These are phyloP conservation scores for Opeltia flavorubescens DNA, from an alignment of 495 filamentous ascomycete species.

Conservation along the genomic window DNA sequence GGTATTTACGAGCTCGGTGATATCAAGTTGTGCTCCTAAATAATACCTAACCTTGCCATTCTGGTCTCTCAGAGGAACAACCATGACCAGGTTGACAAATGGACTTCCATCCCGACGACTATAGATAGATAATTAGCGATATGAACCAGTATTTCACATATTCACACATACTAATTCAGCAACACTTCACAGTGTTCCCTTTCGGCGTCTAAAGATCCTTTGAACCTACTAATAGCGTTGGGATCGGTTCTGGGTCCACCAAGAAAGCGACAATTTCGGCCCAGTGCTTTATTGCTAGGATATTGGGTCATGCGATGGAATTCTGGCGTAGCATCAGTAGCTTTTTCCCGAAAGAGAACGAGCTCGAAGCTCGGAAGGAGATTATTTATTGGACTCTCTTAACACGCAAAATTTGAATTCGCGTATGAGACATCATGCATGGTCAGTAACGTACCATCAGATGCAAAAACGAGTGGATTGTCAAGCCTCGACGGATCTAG, in stretches of 20 bases:
- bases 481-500: constrained; percentile 57
- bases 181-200: constrained; percentile 53
- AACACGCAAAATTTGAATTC: neutral
- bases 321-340: constrained; percentile 20
- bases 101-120: constrained; percentile 47
- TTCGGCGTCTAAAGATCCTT: constrained; percentile 38
- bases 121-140: neutral
- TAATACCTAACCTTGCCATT: constrained; percentile 46
- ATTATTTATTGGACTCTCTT: neutral
- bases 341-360: neutral
- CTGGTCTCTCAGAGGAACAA: constrained; percentile 46
- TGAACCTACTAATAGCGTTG: constrained; percentile 37
- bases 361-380: neutral
- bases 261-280: constrained; percentile 49
- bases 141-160: neutral
- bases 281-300: constrained; percentile 41
- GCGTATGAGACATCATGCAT: too few species aligned
- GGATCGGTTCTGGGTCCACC: constrained; percentile 42
- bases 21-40: constrained; percentile 47
- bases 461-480: constrained; percentile 69
- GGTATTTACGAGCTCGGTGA: constrained; percentile 38
- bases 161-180: constrained; percentile 47
- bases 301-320: constrained; percentile 53
- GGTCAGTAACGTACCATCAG: constrained; percentile 54
- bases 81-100: constrained; percentile 53